phyloP scores from a whole-genome alignment of 768 basidiomycete genomes.

The Tricholoma flavovirens region DNA sequence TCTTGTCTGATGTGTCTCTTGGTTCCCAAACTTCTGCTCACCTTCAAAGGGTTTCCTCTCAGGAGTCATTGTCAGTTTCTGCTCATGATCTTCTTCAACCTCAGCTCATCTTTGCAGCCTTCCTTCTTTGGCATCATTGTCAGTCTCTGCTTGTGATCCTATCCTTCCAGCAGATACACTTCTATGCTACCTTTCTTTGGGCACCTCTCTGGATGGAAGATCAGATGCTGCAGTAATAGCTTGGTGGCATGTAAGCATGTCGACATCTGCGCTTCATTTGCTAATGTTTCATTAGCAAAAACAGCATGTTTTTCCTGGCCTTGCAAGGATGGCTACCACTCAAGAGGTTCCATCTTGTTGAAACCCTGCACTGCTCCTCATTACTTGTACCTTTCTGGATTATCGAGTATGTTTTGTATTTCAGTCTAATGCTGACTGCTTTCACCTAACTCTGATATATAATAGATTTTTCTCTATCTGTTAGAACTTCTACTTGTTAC shows the following conservation, averaged over 20 bases:
- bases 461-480: background rate
- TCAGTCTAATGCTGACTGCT: background rate
- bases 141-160: background rate
- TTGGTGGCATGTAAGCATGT: background rate
- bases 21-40: background rate
- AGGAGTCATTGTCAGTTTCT: background rate
- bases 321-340: background rate
- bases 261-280: background rate
- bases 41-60: background rate
- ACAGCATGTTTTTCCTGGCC: background rate
- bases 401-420: background rate
- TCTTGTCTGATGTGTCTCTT: background rate
- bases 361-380: background rate
- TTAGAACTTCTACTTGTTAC: background rate
- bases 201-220: background rate
- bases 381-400: background rate
- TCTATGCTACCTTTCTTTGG: background rate
- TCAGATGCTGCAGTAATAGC: background rate
- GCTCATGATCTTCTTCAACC: background rate
- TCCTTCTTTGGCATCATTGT: background rate
- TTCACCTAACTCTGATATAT: background rate
- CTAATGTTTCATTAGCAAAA: background rate
- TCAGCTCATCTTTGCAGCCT: background rate
- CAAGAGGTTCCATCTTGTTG: background rate
- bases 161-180: background rate